Base-by-base conservation (phyloP, 495 filamentous ascomycete genomes). In the Acidomyces sp. region DNA sequence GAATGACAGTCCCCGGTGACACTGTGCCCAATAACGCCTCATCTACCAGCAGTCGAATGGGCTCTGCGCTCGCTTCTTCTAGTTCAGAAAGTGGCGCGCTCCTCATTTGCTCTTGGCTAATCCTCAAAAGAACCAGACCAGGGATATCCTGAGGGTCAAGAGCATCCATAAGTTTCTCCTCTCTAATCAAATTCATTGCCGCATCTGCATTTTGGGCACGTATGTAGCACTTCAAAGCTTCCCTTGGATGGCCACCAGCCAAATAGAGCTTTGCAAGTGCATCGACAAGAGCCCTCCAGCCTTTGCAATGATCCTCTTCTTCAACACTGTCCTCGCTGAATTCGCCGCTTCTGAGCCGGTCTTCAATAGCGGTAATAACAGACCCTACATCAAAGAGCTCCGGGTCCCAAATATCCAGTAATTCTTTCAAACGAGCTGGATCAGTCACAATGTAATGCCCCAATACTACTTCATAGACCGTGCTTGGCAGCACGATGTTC, bases 1-100 rank as follows among this genome's bases (percentile, higher is more conserved):
- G 48, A 24, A 96, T 78, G 4, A 96, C 85, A 0, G 72, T 68
- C 2, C 77, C 68, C 0, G 87, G 82, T 9, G 67, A 77, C 12
- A 97, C 81, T 29, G 88, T 78, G 1, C 90, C 90, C 33, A 85
- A 81, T 38, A 82, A 77, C 6, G 86, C 85, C 60, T 94, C 90
- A 21, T 83, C 72, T n/a, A 88, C 86, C 15, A 97, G 78, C 15
- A 96, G 68, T 10, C 70, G 71, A 37, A 93, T 82, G 5, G 86
- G 77, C 55, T 96, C 88, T 1, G 73, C 68, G 3, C 83, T 85
- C 3, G 75, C 61, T 46, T 79, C 72, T 53, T 86, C 80, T 4
- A 96, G 69, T 42, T 93, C 83, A 2, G 64, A 60, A 2, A 72
- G 64, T 0, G 75, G 64, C 37, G 26, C 26, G 26, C 7, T 7